Evolutionary conservation across 768 basidiomycete genomes (phyloP).

Genomic region (Tylopilus balloui): DNA sequence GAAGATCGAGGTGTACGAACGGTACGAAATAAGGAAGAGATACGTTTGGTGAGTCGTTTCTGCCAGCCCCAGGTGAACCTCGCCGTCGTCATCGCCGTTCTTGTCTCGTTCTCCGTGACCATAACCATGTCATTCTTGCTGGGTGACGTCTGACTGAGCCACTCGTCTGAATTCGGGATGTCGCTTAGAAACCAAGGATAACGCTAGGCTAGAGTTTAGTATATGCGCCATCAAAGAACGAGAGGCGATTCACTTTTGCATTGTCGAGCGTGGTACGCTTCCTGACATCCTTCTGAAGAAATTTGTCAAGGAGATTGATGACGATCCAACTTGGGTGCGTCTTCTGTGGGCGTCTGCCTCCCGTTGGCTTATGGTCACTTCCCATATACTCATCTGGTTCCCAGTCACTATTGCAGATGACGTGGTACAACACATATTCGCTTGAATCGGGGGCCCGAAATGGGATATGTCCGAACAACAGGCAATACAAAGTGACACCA

Average conservation of each 20-base stretch:
- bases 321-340: constrained; percentile 56
- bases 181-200: constrained; percentile 67
- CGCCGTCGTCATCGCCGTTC: constrained; percentile 63
- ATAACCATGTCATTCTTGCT: constrained; percentile 45
- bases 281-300: constrained; percentile 77
- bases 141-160: constrained; percentile 64
- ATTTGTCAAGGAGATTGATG: constrained; percentile 63
- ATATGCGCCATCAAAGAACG: neutral
- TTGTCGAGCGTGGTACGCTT: constrained; percentile 74
- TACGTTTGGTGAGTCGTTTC: constrained; percentile 38
- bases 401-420: constrained; percentile 78
- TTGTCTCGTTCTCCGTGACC: constrained; percentile 75
- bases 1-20: constrained; percentile 30
- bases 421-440: constrained; percentile 75
- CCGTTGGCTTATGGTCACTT: constrained; percentile 57
- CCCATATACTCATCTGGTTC: constrained; percentile 67
- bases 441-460: constrained; percentile 55
- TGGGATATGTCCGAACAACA: constrained; percentile 84
- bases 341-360: constrained; percentile 49
- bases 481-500: constrained; percentile 91
- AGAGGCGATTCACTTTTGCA: constrained; percentile 60
- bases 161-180: constrained; percentile 58
- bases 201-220: constrained; percentile 35
- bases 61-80: constrained; percentile 60
- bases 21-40: constrained; percentile 49